Evolutionary conservation across 2,329 filamentous ascomycete genomes (phyloP).

Genomic region (Ceratocystis cubensis): DNA sequence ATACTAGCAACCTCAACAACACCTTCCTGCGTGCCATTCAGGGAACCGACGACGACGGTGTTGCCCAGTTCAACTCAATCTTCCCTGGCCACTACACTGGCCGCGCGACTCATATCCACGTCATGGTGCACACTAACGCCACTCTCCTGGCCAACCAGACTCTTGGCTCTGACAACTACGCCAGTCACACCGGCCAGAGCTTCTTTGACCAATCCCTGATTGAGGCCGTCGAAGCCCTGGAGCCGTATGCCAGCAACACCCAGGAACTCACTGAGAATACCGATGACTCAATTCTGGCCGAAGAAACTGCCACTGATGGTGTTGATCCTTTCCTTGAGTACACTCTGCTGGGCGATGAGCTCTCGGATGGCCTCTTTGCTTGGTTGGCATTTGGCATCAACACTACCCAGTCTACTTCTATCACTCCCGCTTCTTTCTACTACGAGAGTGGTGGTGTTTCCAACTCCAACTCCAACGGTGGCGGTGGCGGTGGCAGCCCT

Average conservation of each 20-base stretch:
- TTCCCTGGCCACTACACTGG: constrained; percentile 35
- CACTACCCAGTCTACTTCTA: constrained; percentile 22
- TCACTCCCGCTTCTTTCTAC: constrained; percentile 28
- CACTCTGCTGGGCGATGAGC: constrained; percentile 40
- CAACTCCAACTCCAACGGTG: constrained; percentile 22
- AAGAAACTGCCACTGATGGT: constrained; percentile 35
- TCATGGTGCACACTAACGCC: constrained; percentile 28
- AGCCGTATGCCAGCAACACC: constrained; percentile 36
- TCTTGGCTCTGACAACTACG: constrained; percentile 34
- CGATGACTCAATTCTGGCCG: constrained; percentile 37
- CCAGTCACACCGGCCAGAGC: constrained; percentile 49
- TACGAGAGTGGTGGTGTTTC: constrained; percentile 28
- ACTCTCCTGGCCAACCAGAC: constrained; percentile 38
- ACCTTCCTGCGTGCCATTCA: constrained; percentile 33
- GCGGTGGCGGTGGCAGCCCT: not conserved
- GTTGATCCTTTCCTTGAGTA: constrained; percentile 49
- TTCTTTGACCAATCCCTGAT: constrained; percentile 48
- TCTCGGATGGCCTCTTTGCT: constrained; percentile 39
- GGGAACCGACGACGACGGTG: constrained; percentile 31
- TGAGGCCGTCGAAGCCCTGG: constrained; percentile 34
- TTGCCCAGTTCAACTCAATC: constrained; percentile 32
- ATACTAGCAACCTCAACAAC: constrained; percentile 27
- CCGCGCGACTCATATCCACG: constrained; percentile 33
- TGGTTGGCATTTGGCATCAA: constrained; percentile 44
- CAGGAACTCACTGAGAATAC: constrained; percentile 37